These are phyloP conservation scores for Globisporangium yorkense DNA, from an alignment of 352 stramenopile genomes.

Conservation along the genomic window DNA sequence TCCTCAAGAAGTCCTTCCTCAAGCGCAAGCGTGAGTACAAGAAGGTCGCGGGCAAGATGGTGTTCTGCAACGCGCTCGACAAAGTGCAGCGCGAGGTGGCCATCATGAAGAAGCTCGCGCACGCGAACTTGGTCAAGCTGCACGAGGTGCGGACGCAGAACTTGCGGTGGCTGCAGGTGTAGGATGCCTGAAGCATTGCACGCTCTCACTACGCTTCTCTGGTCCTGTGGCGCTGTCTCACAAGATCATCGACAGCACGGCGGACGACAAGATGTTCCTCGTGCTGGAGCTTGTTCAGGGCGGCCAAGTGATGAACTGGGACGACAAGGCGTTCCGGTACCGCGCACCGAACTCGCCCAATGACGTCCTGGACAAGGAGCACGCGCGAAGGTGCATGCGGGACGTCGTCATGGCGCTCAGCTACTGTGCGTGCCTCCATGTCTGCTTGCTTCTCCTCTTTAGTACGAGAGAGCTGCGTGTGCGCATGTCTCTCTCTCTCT, in stretches of 20 bases:
- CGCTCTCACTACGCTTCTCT: background rate
- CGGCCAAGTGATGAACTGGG: conserved; percentile 84
- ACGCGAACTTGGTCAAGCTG: conserved; percentile 63
- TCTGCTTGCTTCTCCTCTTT: background rate
- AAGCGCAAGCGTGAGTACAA: conserved; percentile 85
- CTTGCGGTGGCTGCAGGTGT: background rate
- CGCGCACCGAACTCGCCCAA: conserved; percentile 16
- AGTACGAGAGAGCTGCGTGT: background rate
- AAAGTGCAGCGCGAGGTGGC: conserved; percentile 78
- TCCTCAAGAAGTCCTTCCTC: conserved; percentile 83
- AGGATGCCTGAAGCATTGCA: no score
- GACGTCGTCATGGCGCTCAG: conserved; percentile 74
- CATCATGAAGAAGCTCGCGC: conserved; percentile 81
- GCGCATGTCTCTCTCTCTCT: background rate
- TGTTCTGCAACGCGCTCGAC: conserved; percentile 73
- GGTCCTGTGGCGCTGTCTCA: background rate
- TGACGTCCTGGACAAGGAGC: conserved; percentile 26
- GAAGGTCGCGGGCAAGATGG: conserved; percentile 64
- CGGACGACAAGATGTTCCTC: conserved; percentile 74
- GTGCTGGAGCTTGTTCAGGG: conserved; percentile 78
- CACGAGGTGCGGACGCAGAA: conserved; percentile 28
- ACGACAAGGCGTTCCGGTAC: conserved; percentile 68
- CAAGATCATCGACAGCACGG: conserved; percentile 76
- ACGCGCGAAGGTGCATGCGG: conserved; percentile 56
- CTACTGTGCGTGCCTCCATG: conserved; percentile 40